Evolutionary conservation across 768 basidiomycete species (phyloP).

Genomic region (Trametes elegans): DNA sequence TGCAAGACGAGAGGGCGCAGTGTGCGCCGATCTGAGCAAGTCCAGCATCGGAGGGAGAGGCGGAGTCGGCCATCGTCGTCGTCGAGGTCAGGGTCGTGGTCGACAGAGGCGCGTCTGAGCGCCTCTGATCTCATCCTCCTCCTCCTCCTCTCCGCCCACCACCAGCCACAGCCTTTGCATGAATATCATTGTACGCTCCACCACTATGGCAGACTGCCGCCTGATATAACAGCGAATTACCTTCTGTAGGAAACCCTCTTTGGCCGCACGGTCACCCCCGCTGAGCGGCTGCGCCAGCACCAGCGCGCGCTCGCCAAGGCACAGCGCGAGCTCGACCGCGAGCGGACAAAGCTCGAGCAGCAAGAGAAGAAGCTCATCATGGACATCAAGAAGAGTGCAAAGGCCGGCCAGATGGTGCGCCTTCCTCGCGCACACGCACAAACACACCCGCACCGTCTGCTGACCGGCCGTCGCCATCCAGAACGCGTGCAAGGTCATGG

Average conservation of each 20-base stretch:
- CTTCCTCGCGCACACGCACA: background rate
- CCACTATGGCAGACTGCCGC: background rate
- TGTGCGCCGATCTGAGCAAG: conserved; percentile 48
- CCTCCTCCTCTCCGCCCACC: conserved; percentile 11
- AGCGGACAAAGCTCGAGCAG: conserved; percentile 89
- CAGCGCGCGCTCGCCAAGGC: conserved; percentile 95
- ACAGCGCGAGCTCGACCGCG: conserved; percentile 96
- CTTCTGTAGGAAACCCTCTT: conserved; percentile 85
- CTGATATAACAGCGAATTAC: background rate
- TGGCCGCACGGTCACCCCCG: conserved; percentile 91
- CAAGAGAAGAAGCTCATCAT: conserved; percentile 94
- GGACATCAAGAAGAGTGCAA: conserved; percentile 97
- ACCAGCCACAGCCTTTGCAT: conserved; percentile 37
- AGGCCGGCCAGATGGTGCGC: conserved; percentile 88
- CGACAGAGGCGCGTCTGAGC: background rate
- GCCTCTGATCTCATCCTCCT: background rate
- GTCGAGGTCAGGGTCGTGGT: background rate
- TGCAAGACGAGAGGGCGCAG: conserved; percentile 62
- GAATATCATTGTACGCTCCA: conserved; percentile 71
- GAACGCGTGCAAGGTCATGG: conserved; percentile 99
- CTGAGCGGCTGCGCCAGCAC: conserved; percentile 94
- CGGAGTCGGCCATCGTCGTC: background rate
- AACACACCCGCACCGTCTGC: conserved; percentile 6
- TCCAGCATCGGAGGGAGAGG: background rate
- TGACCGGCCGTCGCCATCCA: conserved; percentile 35